These are phyloP conservation scores for Fraxinus xanthoxyloides DNA, from an alignment of 305 asterid species.

Conservation along the genomic window DNA sequence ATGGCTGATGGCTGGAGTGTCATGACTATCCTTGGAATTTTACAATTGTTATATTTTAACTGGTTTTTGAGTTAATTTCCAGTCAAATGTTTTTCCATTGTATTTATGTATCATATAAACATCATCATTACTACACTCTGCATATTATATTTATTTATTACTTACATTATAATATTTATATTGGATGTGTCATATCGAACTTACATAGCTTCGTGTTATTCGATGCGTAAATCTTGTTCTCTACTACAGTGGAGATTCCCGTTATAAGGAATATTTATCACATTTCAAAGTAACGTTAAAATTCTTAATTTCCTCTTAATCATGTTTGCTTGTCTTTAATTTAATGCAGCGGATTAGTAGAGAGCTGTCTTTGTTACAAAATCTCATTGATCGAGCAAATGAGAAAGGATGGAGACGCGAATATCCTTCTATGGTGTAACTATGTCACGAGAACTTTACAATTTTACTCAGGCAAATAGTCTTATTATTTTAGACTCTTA, in stretches of 20 bases:
- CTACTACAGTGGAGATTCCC: not conserved
- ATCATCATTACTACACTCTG: not conserved
- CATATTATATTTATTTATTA: not conserved
- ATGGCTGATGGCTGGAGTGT: not conserved
- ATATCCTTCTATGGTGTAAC: slow-evolving; percentile 62
- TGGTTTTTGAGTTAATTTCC: not conserved
- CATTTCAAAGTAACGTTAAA: not conserved
- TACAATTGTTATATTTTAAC: not conserved
- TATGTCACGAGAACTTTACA: slow-evolving; percentile 10
- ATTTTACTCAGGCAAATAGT: not conserved
- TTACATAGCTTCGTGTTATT: not conserved
- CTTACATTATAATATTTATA: not conserved
- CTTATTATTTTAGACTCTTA: not conserved
- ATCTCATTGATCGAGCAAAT: slow-evolving; percentile 54
- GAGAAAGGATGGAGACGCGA: slow-evolving; percentile 83
- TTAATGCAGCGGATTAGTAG: slow-evolving; percentile 57
- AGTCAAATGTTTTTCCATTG: not conserved
- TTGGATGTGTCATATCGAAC: not conserved
- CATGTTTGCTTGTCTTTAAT: not conserved
- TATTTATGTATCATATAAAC: not conserved
- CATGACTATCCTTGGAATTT: not conserved
- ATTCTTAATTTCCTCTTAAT: slow-evolving; percentile 1
- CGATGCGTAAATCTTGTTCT: not conserved
- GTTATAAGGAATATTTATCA: not conserved
- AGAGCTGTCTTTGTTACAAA: slow-evolving; percentile 50